Conservation (phyloP, 2,329 filamentous ascomycete genomes). For the Calonectria honghensis region DNA sequence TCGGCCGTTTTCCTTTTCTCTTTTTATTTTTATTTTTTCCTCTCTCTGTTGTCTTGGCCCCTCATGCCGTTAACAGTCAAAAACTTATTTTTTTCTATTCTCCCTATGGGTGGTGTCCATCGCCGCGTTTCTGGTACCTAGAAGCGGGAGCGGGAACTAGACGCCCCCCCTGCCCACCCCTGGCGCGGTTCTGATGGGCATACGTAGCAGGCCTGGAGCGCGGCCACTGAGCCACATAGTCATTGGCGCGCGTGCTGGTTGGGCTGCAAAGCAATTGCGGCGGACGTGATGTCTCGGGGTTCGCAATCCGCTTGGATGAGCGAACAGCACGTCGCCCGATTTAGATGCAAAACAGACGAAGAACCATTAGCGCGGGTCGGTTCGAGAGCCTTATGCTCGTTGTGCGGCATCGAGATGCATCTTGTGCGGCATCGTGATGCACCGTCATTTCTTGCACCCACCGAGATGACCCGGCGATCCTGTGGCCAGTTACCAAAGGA, state of each 20-base stretch:
- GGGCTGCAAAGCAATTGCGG: conserved; percentile 12
- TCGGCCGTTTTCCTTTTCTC: conserved; percentile 8
- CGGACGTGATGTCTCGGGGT: conserved; percentile 18
- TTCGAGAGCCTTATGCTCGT: conserved; percentile 25
- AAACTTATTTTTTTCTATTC: conserved; percentile 12
- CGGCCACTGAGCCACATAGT: neutral
- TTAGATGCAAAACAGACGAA: conserved; percentile 1
- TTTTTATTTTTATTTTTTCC: neutral
- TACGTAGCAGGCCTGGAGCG: neutral
- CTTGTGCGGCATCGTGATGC: conserved; percentile 5
- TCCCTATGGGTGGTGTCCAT: neutral
- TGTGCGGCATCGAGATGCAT: conserved; percentile 1
- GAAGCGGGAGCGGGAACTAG: conserved; percentile 33
- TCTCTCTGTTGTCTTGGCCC: neutral
- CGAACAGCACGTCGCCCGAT: neutral
- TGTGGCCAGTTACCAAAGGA: conserved; percentile 17
- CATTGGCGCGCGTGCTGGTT: conserved; percentile 20
- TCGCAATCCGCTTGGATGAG: neutral
- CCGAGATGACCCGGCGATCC: conserved; percentile 11
- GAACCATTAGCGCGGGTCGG: conserved; percentile 9
- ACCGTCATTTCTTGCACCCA: conserved; percentile 16
- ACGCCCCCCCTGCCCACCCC: neutral
- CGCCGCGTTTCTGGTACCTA: conserved; percentile 26
- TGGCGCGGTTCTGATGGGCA: conserved; percentile 22
- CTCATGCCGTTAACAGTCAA: conserved; percentile 27